Evolutionary conservation across 768 basidiomycete species (phyloP).

Genomic region (Multifurca ochricompacta): DNA sequence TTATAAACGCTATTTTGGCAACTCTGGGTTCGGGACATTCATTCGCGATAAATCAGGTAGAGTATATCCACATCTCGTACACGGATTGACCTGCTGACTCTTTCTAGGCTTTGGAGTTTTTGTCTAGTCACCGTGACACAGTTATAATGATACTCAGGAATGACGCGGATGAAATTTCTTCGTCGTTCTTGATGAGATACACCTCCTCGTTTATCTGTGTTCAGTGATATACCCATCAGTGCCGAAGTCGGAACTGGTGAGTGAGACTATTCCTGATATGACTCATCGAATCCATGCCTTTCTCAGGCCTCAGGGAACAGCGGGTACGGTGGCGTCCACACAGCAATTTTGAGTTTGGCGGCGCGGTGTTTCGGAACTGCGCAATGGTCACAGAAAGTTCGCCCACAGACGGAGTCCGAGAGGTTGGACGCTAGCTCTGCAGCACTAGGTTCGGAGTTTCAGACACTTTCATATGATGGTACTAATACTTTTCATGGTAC

Average conservation of each 20-base stretch:
- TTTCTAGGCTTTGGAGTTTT: conserved; percentile 65
- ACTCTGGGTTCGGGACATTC: conserved; percentile 65
- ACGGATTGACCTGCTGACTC: not conserved
- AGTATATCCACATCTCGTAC: conserved; percentile 6
- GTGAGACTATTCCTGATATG: conserved; percentile 25
- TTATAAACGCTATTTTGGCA: conserved; percentile 68
- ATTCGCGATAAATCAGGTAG: conserved; percentile 62
- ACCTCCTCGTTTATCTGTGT: conserved; percentile 69
- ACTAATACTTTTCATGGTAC: conserved; percentile 32
- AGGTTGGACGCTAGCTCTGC: conserved; percentile 42
- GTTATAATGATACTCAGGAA: conserved; percentile 77
- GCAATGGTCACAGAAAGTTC: conserved; percentile 48
- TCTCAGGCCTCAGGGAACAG: conserved; percentile 51
- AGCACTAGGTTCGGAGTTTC: conserved; percentile 42
- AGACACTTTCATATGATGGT: not conserved
- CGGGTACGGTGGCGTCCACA: conserved; percentile 81
- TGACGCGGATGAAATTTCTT: conserved; percentile 50
- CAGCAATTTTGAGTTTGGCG: conserved; percentile 66
- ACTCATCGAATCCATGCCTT: not conserved
- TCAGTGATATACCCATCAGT: conserved; percentile 61
- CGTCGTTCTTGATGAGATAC: conserved; percentile 72
- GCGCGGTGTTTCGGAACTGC: conserved; percentile 59
- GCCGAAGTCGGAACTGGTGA: conserved; percentile 70
- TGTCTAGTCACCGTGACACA: conserved; percentile 77
- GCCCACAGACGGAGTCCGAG: conserved; percentile 63